These are phyloP conservation scores for Phytophthora palmivora DNA, from an alignment of 352 stramenopile species.

Conservation along the genomic window DNA sequence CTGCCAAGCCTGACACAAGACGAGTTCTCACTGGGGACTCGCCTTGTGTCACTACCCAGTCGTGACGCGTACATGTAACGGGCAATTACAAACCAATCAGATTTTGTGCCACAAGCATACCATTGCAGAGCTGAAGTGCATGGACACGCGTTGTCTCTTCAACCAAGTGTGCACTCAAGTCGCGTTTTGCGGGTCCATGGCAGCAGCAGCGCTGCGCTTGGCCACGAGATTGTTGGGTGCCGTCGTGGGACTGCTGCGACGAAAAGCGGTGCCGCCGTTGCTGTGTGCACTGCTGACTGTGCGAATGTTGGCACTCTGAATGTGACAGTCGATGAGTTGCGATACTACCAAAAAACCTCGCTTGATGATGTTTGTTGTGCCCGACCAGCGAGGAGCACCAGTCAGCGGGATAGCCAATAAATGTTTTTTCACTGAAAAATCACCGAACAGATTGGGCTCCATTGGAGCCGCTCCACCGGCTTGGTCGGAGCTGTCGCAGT, in stretches of 20 bases:
- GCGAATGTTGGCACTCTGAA: slow-evolving; percentile 3
- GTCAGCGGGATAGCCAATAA: too few relatives aligned
- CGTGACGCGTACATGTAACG: slow-evolving; percentile 1
- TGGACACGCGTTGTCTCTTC: slow-evolving; percentile 11
- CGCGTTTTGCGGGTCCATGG: slow-evolving; percentile 5
- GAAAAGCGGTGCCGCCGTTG: background rate
- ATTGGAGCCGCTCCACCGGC: slow-evolving; percentile 2
- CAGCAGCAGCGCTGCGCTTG: background rate
- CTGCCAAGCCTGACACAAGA: too few relatives aligned
- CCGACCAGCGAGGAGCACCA: slow-evolving; percentile 2
- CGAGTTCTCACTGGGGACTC: too few relatives aligned
- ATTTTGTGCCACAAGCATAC: slow-evolving; percentile 4
- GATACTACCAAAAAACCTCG: slow-evolving; percentile 24
- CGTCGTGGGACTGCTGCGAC: background rate
- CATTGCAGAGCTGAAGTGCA: slow-evolving; percentile 9
- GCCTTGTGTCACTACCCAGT: too few relatives aligned
- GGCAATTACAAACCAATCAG: slow-evolving; percentile 15
- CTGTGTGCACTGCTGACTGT: background rate
- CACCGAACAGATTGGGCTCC: background rate
- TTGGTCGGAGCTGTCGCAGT: slow-evolving; percentile 19
- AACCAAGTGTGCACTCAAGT: slow-evolving; percentile 13
- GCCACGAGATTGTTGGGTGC: slow-evolving; percentile 25
- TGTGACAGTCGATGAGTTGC: slow-evolving; percentile 27
- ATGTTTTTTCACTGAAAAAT: slow-evolving; percentile 7
- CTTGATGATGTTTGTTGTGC: slow-evolving; percentile 2